phyloP scores from a whole-genome alignment of 2,329 filamentous ascomycete genomes.

The Aspergillus brasiliensis region DNA sequence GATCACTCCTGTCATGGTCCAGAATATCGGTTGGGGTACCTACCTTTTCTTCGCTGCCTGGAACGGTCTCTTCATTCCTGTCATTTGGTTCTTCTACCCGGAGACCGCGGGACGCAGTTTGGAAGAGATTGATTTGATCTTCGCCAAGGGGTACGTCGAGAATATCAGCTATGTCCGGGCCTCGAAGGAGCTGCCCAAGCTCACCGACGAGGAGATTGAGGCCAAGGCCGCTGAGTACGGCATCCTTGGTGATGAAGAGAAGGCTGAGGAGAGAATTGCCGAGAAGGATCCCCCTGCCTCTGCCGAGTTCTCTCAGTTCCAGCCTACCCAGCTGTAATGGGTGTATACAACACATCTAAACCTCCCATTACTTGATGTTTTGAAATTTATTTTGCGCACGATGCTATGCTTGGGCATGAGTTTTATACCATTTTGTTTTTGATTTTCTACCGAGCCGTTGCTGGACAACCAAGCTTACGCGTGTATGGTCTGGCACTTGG shows the following conservation, averaged over 20 bases:
- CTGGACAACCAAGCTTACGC: slow-evolving; percentile 4
- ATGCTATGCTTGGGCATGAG: slow-evolving; percentile 5
- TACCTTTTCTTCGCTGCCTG: slow-evolving; percentile 38
- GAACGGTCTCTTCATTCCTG: slow-evolving; percentile 45
- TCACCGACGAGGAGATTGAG: slow-evolving; percentile 16
- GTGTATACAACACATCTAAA: too few relatives aligned
- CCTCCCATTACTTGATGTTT: too few relatives aligned
- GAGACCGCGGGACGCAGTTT: slow-evolving; percentile 42
- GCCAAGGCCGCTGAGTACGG: slow-evolving; percentile 15
- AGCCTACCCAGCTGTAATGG: slow-evolving; percentile 10
- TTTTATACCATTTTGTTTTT: slow-evolving; percentile 6
- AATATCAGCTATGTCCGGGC: slow-evolving; percentile 16
- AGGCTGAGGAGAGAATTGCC: slow-evolving; percentile 10
- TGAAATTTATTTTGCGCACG: background rate
- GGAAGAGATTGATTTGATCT: slow-evolving; percentile 37
- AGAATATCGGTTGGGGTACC: slow-evolving; percentile 33
- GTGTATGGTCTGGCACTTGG: background rate
- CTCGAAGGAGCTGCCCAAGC: slow-evolving; percentile 10
- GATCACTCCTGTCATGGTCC: slow-evolving; percentile 39
- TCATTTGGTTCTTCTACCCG: slow-evolving; percentile 54
- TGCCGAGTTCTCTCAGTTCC: slow-evolving; percentile 8
- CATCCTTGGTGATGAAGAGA: slow-evolving; percentile 10
- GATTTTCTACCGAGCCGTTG: slow-evolving; percentile 4
- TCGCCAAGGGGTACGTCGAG: slow-evolving; percentile 31
- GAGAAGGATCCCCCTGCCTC: slow-evolving; percentile 7